A percentile compares a stretch with the other conserved stretches of the same genome.
phyloP scores from a whole-genome alignment of 2,329 filamentous ascomycete species.

The Trichoderma cornu-damae region DNA sequence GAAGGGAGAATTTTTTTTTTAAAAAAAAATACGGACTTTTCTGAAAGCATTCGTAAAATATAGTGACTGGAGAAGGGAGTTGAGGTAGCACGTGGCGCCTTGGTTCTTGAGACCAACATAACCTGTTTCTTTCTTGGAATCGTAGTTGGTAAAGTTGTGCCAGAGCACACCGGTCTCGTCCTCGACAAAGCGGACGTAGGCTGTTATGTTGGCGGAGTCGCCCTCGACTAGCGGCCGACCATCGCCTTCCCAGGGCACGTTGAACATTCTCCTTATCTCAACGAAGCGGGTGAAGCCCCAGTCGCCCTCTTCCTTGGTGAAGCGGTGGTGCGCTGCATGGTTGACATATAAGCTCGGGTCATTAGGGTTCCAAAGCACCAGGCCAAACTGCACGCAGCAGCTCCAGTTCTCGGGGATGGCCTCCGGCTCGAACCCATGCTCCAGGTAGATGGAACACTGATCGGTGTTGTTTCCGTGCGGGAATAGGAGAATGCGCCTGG shows the following conservation, averaged over 20 bases:
- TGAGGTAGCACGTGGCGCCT: conserved; percentile 85
- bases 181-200: conserved; percentile 75
- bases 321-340: conserved; percentile 85
- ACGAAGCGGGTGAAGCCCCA: conserved; percentile 99
- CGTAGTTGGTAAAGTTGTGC: conserved; percentile 91
- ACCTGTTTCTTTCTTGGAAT: conserved; percentile 98
- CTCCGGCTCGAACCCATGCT: conserved; percentile 78
- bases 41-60: conserved; percentile 91
- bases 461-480: conserved; percentile 93
- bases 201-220: conserved; percentile 72
- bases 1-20: too few relatives aligned
- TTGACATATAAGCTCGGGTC: conserved; percentile 82
- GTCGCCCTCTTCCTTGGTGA: conserved; percentile 92
- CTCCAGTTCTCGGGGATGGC: conserved; percentile 88
- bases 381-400: conserved; percentile 89
- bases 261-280: conserved; percentile 81
- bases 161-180: conserved; percentile 85
- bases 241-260: conserved; percentile 65
- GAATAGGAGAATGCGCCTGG: conserved; percentile 89
- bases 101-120: conserved; percentile 97
- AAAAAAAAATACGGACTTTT: conserved; percentile 70
- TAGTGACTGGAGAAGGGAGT: conserved; percentile 76
- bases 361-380: conserved; percentile 91
- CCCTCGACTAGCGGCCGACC: conserved; percentile 70
- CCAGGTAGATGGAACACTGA: conserved; percentile 89